These are phyloP conservation scores for Flaveria linearis DNA, from an alignment of 129 eudicot species.

Conservation along the genomic window DNA sequence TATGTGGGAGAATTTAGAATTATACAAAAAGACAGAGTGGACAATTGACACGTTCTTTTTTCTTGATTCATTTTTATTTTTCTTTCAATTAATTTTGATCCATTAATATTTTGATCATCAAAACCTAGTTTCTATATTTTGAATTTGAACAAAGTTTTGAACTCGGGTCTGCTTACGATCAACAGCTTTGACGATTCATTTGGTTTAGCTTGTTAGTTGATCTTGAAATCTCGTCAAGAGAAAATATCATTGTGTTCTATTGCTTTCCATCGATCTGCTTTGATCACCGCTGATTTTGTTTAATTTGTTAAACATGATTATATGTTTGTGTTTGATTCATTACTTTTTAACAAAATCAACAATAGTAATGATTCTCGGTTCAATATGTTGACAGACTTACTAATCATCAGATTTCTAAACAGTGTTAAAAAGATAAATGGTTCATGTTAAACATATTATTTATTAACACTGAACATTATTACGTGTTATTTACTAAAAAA, in stretches of 20 bases:
- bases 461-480: no score
- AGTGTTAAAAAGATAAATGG: not conserved
- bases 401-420: not conserved
- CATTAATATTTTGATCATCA: not conserved
- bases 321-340: not conserved
- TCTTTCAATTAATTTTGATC: not conserved
- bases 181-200: not conserved
- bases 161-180: no score
- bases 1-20: constrained; percentile 37
- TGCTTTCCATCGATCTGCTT: no score
- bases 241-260: no score
- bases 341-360: not conserved
- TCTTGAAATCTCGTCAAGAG: not conserved
- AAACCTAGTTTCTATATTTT: not conserved
- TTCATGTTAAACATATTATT: not conserved
- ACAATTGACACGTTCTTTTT: constrained; percentile 20
- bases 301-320: not conserved
- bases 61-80: not conserved
- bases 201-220: not conserved
- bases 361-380: no score
- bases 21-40: constrained; percentile 32
- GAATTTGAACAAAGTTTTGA: not conserved
- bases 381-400: not conserved
- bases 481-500: no score
- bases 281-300: no score